phyloP scores from a whole-genome alignment of 139 green algal species.

The Mesotaenium endlicherianum region DNA sequence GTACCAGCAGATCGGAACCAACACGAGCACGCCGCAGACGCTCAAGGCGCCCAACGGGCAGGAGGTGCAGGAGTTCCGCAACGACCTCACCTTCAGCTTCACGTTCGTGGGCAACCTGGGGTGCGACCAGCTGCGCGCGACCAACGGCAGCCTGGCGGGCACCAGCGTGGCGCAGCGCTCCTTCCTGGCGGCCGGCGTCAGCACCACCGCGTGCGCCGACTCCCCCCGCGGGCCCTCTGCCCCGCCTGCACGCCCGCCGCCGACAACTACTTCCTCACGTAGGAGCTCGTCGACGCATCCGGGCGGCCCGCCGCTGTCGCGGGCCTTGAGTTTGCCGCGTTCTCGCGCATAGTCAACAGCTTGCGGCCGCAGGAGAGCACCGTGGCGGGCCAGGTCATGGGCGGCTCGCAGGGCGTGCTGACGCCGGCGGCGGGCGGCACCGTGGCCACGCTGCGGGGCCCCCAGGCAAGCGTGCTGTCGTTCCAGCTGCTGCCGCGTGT shows the following conservation, averaged over 20 bases:
- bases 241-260: neutral
- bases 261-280: constrained; percentile 16
- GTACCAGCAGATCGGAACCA: neutral
- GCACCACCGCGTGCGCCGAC: neutral
- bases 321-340: neutral
- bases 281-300: neutral
- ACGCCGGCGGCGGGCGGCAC: no score
- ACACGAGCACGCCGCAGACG: neutral
- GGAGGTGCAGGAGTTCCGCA: neutral
- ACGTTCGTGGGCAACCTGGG: neutral
- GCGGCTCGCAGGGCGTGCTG: no score
- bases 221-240: neutral
- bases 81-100: neutral
- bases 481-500: neutral
- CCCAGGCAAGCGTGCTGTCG: neutral
- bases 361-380: no score
- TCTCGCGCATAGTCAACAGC: no score
- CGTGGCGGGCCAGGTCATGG: no score
- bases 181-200: neutral
- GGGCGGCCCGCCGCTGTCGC: neutral
- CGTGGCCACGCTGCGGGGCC: no score
- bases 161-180: no score
- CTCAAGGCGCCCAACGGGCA: neutral
- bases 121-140: neutral
- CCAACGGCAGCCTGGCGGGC: neutral